Evolutionary conservation across 768 basidiomycete species (phyloP).

Genomic region (Phallus indusiatus): DNA sequence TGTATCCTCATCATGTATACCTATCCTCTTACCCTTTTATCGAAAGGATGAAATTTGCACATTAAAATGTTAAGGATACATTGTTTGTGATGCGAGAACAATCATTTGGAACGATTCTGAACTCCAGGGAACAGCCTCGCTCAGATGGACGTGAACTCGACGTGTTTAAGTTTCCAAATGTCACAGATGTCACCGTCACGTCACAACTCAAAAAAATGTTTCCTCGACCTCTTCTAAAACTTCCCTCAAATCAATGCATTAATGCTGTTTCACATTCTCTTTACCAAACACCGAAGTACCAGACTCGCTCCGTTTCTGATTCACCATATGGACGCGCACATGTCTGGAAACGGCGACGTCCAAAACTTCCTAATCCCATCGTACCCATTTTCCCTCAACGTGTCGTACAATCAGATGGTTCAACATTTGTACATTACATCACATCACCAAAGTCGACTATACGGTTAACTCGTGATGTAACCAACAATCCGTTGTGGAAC

Average conservation of each 20-base stretch:
- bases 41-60: too few relatives aligned
- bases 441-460: constrained; percentile 76
- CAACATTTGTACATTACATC: constrained; percentile 79
- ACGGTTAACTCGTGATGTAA: constrained; percentile 76
- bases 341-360: constrained; percentile 62
- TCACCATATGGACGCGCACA: constrained; percentile 82
- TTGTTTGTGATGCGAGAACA: too few relatives aligned
- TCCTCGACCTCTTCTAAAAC: background rate
- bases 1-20: too few relatives aligned
- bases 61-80: too few relatives aligned
- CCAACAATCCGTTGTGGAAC: constrained; percentile 85
- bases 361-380: constrained; percentile 68
- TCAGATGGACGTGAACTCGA: too few relatives aligned
- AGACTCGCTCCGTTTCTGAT: constrained; percentile 42
- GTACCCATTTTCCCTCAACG: constrained; percentile 82
- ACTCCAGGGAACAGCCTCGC: too few relatives aligned
- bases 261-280: background rate
- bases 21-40: too few relatives aligned
- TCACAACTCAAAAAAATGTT: background rate
- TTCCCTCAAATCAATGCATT: background rate
- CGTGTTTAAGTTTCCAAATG: too few relatives aligned
- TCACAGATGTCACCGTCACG: too few relatives aligned
- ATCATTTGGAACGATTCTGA: too few relatives aligned
- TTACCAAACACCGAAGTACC: constrained; percentile 1
- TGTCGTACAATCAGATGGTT: constrained; percentile 81